Conservation (phyloP, 2,329 filamentous ascomycete species). For the Xylariomycetidae sp. region DNA sequence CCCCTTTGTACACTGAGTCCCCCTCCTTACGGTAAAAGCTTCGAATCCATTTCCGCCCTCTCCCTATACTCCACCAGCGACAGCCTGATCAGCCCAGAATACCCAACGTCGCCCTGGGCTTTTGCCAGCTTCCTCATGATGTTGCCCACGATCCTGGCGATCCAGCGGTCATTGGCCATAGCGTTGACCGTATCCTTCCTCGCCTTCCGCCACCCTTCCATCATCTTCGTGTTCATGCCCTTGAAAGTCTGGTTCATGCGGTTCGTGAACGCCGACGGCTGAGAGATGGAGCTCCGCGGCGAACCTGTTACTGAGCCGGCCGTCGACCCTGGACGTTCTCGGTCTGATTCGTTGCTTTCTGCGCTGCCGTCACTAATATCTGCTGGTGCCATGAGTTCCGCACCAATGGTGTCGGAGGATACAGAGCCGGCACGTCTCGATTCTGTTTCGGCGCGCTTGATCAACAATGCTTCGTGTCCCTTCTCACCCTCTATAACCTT, state of each 20-base stretch:
- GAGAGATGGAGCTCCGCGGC: conserved; percentile 15
- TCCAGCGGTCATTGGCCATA: conserved; percentile 50
- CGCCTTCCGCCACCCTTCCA: conserved; percentile 42
- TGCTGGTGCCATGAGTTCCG: background rate
- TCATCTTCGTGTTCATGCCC: conserved; percentile 29
- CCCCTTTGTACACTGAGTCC: no score
- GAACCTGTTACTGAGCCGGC: background rate
- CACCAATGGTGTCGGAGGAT: conserved; percentile 1
- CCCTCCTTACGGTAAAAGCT: conserved; percentile 5
- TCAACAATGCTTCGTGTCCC: conserved; percentile 22
- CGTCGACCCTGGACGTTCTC: conserved; percentile 8
- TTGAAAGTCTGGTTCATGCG: conserved; percentile 25
- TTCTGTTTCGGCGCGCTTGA: conserved; percentile 18
- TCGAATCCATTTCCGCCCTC: background rate
- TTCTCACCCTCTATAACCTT: conserved; percentile 51
- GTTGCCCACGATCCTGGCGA: conserved; percentile 48
- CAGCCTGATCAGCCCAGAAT: conserved; percentile 1
- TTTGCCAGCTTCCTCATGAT: conserved; percentile 1
- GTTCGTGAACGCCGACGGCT: conserved; percentile 8
- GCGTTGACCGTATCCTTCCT: conserved; percentile 38
- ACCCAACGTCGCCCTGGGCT: conserved; percentile 4
- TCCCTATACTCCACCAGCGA: conserved; percentile 3
- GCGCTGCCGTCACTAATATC: conserved; percentile 4
- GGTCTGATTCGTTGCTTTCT: conserved; percentile 2
- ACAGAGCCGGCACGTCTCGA: conserved; percentile 1